phyloP scores from a whole-genome alignment of 495 filamentous ascomycete species.

The Monascus purpureus region DNA sequence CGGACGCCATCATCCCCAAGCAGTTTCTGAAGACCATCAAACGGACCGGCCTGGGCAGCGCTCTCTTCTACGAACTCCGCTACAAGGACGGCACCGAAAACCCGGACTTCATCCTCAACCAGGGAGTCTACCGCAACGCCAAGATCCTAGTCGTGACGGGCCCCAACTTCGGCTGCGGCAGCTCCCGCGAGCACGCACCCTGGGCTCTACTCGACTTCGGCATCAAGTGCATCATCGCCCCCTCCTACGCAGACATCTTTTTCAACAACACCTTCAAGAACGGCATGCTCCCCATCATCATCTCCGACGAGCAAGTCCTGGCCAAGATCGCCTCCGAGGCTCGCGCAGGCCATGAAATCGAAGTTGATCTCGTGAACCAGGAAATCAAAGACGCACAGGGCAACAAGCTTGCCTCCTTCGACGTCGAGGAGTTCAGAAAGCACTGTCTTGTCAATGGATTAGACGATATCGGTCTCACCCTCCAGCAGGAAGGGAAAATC shows the following conservation, averaged over 20 bases:
- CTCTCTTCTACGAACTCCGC: conserved; percentile 75
- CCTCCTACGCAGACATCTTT: conserved; percentile 93
- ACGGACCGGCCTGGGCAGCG: conserved; percentile 79
- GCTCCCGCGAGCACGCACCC: conserved; percentile 86
- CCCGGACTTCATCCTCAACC: conserved; percentile 77
- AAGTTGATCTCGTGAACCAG: conserved; percentile 82
- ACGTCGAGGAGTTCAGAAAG: conserved; percentile 83
- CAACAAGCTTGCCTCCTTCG: conserved; percentile 57
- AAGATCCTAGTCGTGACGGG: conserved; percentile 93
- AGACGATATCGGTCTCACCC: conserved; percentile 90
- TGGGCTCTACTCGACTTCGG: conserved; percentile 97
- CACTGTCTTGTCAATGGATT: conserved; percentile 91
- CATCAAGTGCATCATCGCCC: conserved; percentile 85
- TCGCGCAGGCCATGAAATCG: conserved; percentile 68
- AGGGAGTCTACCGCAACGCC: conserved; percentile 67
- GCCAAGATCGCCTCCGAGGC: conserved; percentile 67
- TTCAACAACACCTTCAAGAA: conserved; percentile 99
- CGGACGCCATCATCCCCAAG: conserved; percentile 97
- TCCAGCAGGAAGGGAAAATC: conserved; percentile 87
- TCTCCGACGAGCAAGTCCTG: conserved; percentile 52
- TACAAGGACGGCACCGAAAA: conserved; percentile 65
- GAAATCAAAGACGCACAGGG: conserved; percentile 64
- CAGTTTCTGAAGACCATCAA: conserved; percentile 99
- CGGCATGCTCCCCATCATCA: conserved; percentile 84
- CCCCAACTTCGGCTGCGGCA: conserved; percentile 90